phyloP scores from a whole-genome alignment of 1,139 yeast genomes.

The Eremothecium coryli region DNA sequence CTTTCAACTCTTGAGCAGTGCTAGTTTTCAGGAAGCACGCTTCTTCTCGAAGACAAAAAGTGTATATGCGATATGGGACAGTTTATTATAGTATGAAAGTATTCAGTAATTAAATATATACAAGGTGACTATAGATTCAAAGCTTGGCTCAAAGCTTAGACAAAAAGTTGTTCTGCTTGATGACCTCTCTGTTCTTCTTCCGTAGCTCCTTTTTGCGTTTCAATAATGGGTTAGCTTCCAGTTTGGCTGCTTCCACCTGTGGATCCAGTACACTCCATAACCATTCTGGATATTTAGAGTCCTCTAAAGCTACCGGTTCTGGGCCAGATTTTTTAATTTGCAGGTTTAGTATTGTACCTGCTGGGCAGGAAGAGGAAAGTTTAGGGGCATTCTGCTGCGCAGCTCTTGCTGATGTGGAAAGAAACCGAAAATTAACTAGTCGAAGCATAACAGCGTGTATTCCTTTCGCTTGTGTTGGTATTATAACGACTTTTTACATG shows the following conservation, averaged over 20 bases:
- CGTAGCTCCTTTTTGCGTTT: slow-evolving; percentile 64
- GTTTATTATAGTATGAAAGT: too few relatives aligned
- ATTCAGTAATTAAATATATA: slow-evolving; percentile 6
- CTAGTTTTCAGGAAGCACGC: too few relatives aligned
- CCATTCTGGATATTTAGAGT: slow-evolving; percentile 89
- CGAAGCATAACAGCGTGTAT: slow-evolving; percentile 10
- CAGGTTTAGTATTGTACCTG: slow-evolving; percentile 75
- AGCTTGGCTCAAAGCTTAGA: slow-evolving; percentile 12
- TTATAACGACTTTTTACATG: too few relatives aligned
- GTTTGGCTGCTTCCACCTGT: slow-evolving; percentile 31
- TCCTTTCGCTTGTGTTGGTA: too few relatives aligned
- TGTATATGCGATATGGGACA: too few relatives aligned
- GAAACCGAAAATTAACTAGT: not conserved
- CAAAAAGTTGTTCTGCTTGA: slow-evolving; percentile 73
- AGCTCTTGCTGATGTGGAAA: not conserved
- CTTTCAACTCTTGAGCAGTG: too few relatives aligned
- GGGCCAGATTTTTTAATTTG: slow-evolving; percentile 70
- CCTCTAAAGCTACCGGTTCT: slow-evolving; percentile 86
- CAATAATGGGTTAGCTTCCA: slow-evolving; percentile 53
- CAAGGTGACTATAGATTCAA: not conserved
- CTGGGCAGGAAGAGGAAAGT: slow-evolving; percentile 41
- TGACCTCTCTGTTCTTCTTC: slow-evolving; percentile 54
- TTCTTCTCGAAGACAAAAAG: too few relatives aligned
- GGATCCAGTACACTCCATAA: slow-evolving; percentile 78
- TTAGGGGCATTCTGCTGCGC: slow-evolving; percentile 8